Base-by-base conservation (phyloP, 2,329 filamentous ascomycete species). In the Arthroderma sp. region DNA sequence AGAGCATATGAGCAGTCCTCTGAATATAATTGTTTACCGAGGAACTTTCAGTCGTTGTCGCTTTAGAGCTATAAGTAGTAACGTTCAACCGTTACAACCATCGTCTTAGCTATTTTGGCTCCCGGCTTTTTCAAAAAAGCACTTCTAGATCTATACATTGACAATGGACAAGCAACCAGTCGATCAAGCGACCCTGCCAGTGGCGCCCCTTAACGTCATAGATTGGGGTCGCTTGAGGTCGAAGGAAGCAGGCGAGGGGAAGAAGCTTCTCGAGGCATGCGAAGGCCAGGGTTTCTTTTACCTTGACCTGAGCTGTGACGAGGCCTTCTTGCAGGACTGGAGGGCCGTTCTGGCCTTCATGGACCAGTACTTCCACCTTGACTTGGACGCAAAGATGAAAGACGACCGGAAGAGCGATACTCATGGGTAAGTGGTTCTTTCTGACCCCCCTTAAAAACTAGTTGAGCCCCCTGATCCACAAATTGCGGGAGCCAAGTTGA, bases 241-340 rank as follows among this genome's bases (percentile, higher is more conserved):
- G 4, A 31, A 41, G 3, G 35, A 38, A 17, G 17, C 15, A n/a
- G 15, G 6, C 9, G 54, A 56, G 35, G 43, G 11, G 5, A 35
- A 41, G 37, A 56, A 44, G 25, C 25, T 56, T n/a, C 38, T 41
- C 35, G 13, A 19, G 6, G 35, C 17, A 17, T 43, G 35, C 25
- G n/a, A 41, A 19, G 23, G 15, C 11, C 21, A 19, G 8, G 54
- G 54, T 6, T 43, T 56, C 54, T 56, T 56, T 19, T 56, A 44
- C 17, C 54, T 56, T 2, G 21, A 56, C 21, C 21, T 56, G 19
- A 44, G 7, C 13, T 13, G 23, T 6, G 21, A 38, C n/a, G 6
- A 19, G n/a, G 19, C 13, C 11, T 19, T 56, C n/a, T 56, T 28
- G 33, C 13, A 44, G 23, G 11, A 43, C 13, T 23, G 23, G 23